Base-by-base conservation (phyloP, 495 filamentous ascomycete species). In the Lophiotrema nucula region DNA sequence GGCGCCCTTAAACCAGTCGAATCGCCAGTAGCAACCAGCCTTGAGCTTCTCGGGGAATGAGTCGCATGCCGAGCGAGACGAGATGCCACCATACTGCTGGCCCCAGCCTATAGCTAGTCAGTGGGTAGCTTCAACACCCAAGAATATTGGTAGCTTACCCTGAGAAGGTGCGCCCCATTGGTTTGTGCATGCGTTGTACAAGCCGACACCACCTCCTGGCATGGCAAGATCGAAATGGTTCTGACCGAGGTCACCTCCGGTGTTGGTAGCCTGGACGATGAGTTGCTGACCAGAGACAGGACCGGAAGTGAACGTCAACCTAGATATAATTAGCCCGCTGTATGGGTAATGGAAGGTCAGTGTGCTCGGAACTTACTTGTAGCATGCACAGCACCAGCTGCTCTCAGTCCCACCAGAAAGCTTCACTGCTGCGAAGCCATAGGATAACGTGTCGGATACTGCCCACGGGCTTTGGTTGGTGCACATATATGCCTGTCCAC, bases 221-320 rank as follows among this genome's bases (percentile, higher is more conserved):
- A 88, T 85, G 16, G 81, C 80, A 50, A 86, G 64, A 73, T 84
- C 82, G 67, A 86, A 86, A 56, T 85, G 83, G 53, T 83, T 83
- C 16, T 73, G 60, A 16, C 75, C 75, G 49, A 86, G 66, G 51
- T 85, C 82, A 18, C 76, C 78, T 13, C 82, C 83, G 19, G 82
- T 86, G 66, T 88, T 88, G 41, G 81, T 85, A 15, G 83, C 82
- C 72, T 87, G 84, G 16, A 87, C 81, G 52, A 87, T 76, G 77
- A 87, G 79, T 72, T 80, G 79, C 77, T 87, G 80, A 55, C 84
- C 77, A 41, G 58, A 28, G 10, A 81, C 76, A 0, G 81, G 65
- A 0, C 77, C 79, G 60, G 74, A 76, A 5, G 83, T 86, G 68
- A 87, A 86, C 6, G 82, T 85, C 44, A 85, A 69, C 41, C 64